Conservation (phyloP, 1,284 basidiomycete species). For the Singerocomus inundabilis region DNA sequence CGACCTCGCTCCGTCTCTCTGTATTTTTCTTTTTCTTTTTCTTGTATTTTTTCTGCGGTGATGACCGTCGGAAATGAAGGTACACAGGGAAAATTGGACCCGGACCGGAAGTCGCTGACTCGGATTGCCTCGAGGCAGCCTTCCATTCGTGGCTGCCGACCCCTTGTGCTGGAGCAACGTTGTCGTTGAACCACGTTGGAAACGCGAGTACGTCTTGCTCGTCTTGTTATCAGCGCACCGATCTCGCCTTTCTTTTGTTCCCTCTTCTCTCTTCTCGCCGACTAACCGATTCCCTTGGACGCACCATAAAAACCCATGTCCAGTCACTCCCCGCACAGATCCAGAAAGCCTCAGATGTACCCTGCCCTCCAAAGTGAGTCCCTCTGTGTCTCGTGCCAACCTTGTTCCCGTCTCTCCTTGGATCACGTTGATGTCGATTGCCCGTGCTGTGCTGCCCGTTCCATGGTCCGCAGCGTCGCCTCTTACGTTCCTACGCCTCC, state of each 20-base stretch:
- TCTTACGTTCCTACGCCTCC: slow-evolving; percentile 19
- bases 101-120: slow-evolving; percentile 11
- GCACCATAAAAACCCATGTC: slow-evolving; percentile 44
- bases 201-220: slow-evolving; percentile 30
- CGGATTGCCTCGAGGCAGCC: slow-evolving; percentile 28
- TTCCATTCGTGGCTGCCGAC: slow-evolving; percentile 35
- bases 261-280: neutral
- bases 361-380: slow-evolving; percentile 37
- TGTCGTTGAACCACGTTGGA: slow-evolving; percentile 32
- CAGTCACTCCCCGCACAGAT: slow-evolving; percentile 60
- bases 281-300: slow-evolving; percentile 1
- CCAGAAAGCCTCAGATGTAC: slow-evolving; percentile 40
- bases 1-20: no score
- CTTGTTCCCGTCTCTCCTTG: neutral
- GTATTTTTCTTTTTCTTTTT: neutral
- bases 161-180: slow-evolving; percentile 23
- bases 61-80: slow-evolving; percentile 16
- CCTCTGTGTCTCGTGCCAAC: neutral
- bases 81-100: slow-evolving; percentile 1
- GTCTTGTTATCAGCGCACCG: slow-evolving; percentile 26
- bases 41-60: neutral
- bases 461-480: neutral
- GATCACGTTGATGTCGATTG: neutral
- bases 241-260: slow-evolving; percentile 23
- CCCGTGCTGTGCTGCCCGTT: neutral